phyloP scores from a whole-genome alignment of 2,329 filamentous ascomycete species.

The Diaporthe sp. region DNA sequence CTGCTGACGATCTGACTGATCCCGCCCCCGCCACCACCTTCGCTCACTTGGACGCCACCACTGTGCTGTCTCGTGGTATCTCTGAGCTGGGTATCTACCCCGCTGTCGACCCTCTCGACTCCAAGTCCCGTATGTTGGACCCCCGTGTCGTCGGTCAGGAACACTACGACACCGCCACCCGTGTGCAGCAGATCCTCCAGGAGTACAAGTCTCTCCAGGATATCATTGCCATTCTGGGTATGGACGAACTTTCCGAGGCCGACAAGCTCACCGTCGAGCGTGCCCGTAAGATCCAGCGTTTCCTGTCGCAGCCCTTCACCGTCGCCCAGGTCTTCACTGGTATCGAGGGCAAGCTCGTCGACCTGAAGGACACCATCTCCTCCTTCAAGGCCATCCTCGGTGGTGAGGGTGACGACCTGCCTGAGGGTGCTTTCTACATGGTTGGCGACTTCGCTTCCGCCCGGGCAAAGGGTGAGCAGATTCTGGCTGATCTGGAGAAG shows the following conservation, averaged over 20 bases:
- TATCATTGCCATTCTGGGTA: slow-evolving; percentile 99
- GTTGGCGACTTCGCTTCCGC: slow-evolving; percentile 96
- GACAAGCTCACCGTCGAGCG: slow-evolving; percentile 99
- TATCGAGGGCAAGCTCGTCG: slow-evolving; percentile 97
- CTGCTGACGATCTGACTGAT: slow-evolving; percentile 99
- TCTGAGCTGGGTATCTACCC: slow-evolving; percentile 99
- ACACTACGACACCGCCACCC: slow-evolving; percentile 94
- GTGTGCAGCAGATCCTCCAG: slow-evolving; percentile 99
- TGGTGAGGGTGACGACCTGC: slow-evolving; percentile 95
- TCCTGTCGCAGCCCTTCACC: slow-evolving; percentile 99
- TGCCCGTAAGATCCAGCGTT: slow-evolving; percentile 99
- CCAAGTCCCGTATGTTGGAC: slow-evolving; percentile 99
- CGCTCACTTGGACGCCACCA: slow-evolving; percentile 99
- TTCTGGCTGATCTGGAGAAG: slow-evolving; percentile 92
- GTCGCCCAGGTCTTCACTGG: slow-evolving; percentile 85
- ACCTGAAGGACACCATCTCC: slow-evolving; percentile 97
- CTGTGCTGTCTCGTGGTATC: slow-evolving; percentile 99
- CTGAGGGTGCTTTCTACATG: slow-evolving; percentile 97
- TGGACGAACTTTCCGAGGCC: slow-evolving; percentile 99
- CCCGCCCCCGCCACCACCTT: slow-evolving; percentile 99
- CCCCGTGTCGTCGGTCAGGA: slow-evolving; percentile 98
- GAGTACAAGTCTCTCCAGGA: slow-evolving; percentile 99
- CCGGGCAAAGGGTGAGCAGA: slow-evolving; percentile 99
- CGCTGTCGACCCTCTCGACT: slow-evolving; percentile 99
- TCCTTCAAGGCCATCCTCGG: slow-evolving; percentile 98